Percentiles rank a stretch among this genome's conserved stretches.
Evolutionary conservation across 2,329 filamentous ascomycete genomes (phyloP).

Genomic region (Emmonsiellopsis sp.): DNA sequence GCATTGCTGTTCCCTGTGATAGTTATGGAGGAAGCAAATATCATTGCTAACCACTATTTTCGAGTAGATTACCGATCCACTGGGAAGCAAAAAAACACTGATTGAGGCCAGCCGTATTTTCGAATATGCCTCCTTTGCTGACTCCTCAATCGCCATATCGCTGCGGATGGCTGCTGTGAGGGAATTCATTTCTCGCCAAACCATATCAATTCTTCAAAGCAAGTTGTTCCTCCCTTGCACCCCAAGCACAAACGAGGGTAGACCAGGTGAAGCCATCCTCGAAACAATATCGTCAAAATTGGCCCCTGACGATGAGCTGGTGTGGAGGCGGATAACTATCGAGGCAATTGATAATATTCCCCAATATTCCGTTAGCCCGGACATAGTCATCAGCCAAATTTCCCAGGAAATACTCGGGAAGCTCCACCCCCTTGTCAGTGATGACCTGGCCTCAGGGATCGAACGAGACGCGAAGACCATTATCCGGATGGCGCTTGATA

Average conservation of each 20-base stretch:
- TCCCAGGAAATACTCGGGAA: not conserved
- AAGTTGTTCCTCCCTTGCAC: not conserved
- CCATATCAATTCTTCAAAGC: not conserved
- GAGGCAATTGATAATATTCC: not conserved
- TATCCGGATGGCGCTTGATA: not conserved
- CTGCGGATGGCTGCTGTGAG: slow-evolving; percentile 3
- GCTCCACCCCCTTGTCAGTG: slow-evolving; percentile 1
- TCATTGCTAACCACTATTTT: not conserved
- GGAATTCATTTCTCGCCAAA: not conserved
- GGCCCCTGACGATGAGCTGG: not conserved
- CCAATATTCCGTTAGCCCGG: not conserved
- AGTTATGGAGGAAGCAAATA: no score
- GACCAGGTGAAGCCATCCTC: not conserved
- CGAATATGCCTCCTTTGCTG: slow-evolving; percentile 1
- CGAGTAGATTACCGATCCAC: not conserved
- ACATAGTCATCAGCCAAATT: not conserved
- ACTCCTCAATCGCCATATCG: not conserved
- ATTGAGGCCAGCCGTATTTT: slow-evolving; percentile 4
- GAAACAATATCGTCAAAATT: not conserved
- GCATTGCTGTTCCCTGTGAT: no score
- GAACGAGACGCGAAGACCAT: not conserved
- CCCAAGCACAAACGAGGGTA: not conserved
- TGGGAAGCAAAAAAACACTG: not conserved
- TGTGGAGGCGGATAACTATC: slow-evolving; percentile 6
- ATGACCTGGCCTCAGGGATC: not conserved